Conservation (phyloP, 208 protist species). For the Wallacemonas sp. region DNA sequence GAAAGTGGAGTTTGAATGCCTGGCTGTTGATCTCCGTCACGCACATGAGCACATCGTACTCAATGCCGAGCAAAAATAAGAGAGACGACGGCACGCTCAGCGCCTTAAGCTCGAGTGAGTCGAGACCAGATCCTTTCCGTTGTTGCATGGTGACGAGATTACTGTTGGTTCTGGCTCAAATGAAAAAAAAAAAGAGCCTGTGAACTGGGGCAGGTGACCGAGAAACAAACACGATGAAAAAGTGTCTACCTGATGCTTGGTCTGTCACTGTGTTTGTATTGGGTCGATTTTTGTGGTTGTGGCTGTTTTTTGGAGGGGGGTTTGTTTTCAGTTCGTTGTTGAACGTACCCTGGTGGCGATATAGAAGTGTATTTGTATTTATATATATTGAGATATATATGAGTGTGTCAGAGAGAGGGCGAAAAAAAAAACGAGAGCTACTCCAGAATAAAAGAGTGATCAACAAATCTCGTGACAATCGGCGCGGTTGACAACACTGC, state of each 20-base stretch:
- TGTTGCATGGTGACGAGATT: constrained; percentile 8
- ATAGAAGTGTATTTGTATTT: constrained; percentile 2
- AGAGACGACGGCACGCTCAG: constrained; percentile 76
- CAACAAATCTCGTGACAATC: no score
- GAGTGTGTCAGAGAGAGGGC: constrained; percentile 1
- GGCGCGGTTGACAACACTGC: no score
- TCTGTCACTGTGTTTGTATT: no score
- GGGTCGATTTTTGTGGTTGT: no score
- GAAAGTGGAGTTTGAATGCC: constrained; percentile 68
- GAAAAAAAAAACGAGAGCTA: neutral
- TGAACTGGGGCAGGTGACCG: no score
- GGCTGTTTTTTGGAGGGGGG: no score
- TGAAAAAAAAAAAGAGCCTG: no score
- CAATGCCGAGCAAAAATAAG: constrained; percentile 74
- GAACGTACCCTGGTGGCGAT: neutral
- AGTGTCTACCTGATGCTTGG: no score
- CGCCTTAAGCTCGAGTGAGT: constrained; percentile 77
- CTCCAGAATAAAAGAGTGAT: no score
- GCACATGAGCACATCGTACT: constrained; percentile 78
- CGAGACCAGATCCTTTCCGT: constrained; percentile 39
- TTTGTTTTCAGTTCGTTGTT: no score
- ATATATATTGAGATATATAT: constrained; percentile 12
- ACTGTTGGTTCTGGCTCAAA: no score
- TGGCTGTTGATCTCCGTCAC: constrained; percentile 54
- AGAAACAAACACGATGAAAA: no score